Conservation (phyloP, 2,329 filamentous ascomycete genomes). For the Pyricularia pennisetigena region DNA sequence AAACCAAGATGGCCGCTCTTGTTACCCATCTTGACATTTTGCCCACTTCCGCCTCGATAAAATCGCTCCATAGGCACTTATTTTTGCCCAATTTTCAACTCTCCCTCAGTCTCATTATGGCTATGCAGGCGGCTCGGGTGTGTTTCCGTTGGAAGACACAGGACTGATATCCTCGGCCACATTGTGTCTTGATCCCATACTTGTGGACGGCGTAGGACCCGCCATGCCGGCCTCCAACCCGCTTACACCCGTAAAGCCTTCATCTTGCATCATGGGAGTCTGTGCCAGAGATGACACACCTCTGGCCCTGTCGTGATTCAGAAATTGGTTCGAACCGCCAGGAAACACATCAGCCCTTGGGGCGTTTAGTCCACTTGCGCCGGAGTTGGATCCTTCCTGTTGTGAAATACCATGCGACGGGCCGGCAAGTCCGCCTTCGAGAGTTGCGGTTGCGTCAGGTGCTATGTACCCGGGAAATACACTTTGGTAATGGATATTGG, state of each 20-base stretch:
- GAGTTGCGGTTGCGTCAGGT: not conserved
- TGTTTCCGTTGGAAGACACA: not conserved
- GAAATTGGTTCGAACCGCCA: not conserved
- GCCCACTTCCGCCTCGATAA: not conserved
- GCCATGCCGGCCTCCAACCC: not conserved
- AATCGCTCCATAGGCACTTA: not conserved
- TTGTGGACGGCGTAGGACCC: not conserved
- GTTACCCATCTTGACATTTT: not conserved
- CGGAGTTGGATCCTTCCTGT: not conserved
- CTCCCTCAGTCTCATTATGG: not conserved
- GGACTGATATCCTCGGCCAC: not conserved
- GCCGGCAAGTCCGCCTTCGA: slow-evolving; percentile 2
- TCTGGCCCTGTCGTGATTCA: not conserved
- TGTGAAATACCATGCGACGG: not conserved
- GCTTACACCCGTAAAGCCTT: not conserved
- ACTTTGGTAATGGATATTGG: not conserved
- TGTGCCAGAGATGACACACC: not conserved
- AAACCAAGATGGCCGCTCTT: not conserved
- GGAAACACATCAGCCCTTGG: not conserved
- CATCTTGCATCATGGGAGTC: not conserved
- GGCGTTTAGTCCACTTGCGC: not conserved
- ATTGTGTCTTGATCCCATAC: not conserved
- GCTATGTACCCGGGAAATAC: not conserved
- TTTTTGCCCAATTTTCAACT: not conserved
- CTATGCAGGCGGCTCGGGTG: not conserved